Evolutionary conservation across 441 rosid genomes (phyloP), one percentile per base, ranked within the genome.

Genomic region (Croton setiger): DNA sequence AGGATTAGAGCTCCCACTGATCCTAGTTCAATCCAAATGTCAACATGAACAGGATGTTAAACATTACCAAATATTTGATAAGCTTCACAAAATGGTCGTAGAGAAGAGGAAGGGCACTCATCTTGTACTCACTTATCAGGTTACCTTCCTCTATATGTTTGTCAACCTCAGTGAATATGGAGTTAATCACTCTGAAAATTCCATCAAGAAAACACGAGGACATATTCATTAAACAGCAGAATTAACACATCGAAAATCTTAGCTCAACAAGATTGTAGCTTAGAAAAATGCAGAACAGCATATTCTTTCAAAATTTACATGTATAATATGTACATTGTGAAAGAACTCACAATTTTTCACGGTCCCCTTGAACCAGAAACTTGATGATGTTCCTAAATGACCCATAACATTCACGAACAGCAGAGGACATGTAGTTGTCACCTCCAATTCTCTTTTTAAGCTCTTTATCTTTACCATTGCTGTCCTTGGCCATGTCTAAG

Each of bases 401-500:
- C 75, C 97, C 98, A 82, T 91, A 96, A 84, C 99, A 96, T 80
- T 96, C 98, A 68, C 84, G 68, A 76, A 96, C 92, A 76, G 99
- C 99, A 75, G 93, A 93, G 64, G 82, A 86, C 99, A 88, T 96
- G 76, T 96, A 96, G 57, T 21, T 37, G 79, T 91, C 97, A 69
- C 61, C 60, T 52, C 72, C 93, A 73, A 96, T 91, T 82, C 97
- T 87, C 84, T 91, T 96, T 78, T 60, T 87, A 75, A 96, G 91
- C 86, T 96, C 99, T 72, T 84, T 81, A 75, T 91, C 99, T 75
- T 93, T 89, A 21, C 96, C 94, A 79, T 82, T 84, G 76, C 98
- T 96, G 79, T 91, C 99, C 79, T 96, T 96, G 41, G 99, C 99
- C 99, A 96, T 96, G 85, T 96, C 99, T 65, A 96, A 77, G 10